Evolutionary conservation across 169 alveolate species (phyloP).

Genomic region (Cryptosporidium parvum): DNA sequence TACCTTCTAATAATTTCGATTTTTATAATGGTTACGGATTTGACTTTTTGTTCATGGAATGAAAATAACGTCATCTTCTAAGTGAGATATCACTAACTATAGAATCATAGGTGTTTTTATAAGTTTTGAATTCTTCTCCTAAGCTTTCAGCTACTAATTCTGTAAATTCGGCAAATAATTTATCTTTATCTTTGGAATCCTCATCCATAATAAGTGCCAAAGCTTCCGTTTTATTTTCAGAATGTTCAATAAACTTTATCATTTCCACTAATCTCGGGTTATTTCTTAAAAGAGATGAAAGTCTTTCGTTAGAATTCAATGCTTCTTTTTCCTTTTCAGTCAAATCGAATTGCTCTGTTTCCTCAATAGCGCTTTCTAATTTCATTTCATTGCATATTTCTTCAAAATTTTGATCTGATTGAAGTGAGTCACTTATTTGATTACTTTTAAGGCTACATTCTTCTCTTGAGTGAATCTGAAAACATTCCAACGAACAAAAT

Average conservation of each 20-base stretch:
- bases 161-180: conserved; percentile 1
- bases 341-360: conserved; percentile 11
- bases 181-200: conserved; percentile 4
- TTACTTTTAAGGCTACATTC: background rate
- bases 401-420: background rate
- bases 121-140: conserved; percentile 18
- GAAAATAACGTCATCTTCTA: background rate
- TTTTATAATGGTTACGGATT: background rate
- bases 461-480: conserved; percentile 5
- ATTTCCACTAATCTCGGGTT: conserved; percentile 15
- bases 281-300: background rate
- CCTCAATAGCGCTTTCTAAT: background rate
- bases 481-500: conserved; percentile 16
- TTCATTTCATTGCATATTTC: background rate
- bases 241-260: background rate
- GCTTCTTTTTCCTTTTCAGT: conserved; percentile 21
- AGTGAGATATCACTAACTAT: background rate
- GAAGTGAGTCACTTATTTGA: background rate
- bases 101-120: conserved; percentile 7
- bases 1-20: background rate
- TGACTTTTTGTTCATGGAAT: background rate
- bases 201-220: conserved; percentile 18
- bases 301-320: background rate
- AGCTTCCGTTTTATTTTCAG: conserved; percentile 4
- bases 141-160: conserved; percentile 7